phyloP scores from a whole-genome alignment of 1,284 basidiomycete genomes.

The Cryptococcus wingfieldii region DNA sequence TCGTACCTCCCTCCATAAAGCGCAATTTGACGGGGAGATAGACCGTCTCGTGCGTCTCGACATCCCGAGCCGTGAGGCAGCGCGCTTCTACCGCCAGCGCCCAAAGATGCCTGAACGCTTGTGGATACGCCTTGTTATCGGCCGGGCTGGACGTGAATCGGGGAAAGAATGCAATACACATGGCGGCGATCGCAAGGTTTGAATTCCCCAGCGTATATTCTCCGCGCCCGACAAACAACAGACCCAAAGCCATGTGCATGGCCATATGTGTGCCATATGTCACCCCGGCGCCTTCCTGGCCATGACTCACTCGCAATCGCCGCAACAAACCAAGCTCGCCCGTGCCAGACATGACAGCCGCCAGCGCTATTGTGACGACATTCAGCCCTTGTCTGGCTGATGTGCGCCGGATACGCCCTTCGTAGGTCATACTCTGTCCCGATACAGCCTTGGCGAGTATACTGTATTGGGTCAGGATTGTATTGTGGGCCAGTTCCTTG shows the following conservation, averaged over 20 bases:
- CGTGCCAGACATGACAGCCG: slow-evolving; percentile 93
- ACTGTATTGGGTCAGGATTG: slow-evolving; percentile 77
- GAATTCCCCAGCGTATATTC: slow-evolving; percentile 89
- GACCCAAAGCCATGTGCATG: slow-evolving; percentile 83
- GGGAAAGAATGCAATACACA: slow-evolving; percentile 88
- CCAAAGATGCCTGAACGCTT: slow-evolving; percentile 93
- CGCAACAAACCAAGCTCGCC: slow-evolving; percentile 88
- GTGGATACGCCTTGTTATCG: slow-evolving; percentile 87
- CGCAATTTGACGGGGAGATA: slow-evolving; percentile 86
- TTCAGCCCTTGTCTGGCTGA: slow-evolving; percentile 85
- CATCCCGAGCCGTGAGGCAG: slow-evolving; percentile 83
- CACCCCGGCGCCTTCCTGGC: slow-evolving; percentile 72
- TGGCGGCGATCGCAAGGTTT: slow-evolving; percentile 81
- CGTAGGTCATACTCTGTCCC: slow-evolving; percentile 67
- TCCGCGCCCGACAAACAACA: slow-evolving; percentile 91
- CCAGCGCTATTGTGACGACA: slow-evolving; percentile 75
- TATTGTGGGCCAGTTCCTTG: slow-evolving; percentile 73
- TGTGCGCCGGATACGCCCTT: slow-evolving; percentile 76
- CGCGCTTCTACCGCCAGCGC: slow-evolving; percentile 89
- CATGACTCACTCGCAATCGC: slow-evolving; percentile 83
- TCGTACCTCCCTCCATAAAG: slow-evolving; percentile 56
- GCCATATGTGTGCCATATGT: slow-evolving; percentile 89
- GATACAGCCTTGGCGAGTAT: slow-evolving; percentile 57
- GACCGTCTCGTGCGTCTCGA: slow-evolving; percentile 81
- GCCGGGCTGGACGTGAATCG: slow-evolving; percentile 70